phyloP scores from a whole-genome alignment of 23 red algal species.

The Gracilariopsis chorda region DNA sequence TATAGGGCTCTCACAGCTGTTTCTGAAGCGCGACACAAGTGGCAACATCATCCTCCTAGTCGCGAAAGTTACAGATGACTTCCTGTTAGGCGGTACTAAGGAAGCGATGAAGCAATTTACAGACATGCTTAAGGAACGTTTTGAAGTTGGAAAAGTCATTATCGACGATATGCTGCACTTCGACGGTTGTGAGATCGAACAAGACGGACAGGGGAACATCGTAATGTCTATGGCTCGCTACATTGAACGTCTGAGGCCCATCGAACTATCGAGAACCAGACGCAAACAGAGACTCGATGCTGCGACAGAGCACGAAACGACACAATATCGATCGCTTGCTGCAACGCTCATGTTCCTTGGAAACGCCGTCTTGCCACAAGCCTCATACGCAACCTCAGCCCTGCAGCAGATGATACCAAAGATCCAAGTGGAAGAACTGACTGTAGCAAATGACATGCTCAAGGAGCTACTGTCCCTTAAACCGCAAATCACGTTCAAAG shows the following conservation, averaged over 20 bases:
- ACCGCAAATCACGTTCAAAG: not conserved
- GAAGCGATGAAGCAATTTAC: not conserved
- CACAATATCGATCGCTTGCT: not conserved
- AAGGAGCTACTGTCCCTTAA: not conserved
- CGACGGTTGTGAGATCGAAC: constrained; percentile 29
- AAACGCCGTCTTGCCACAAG: not conserved
- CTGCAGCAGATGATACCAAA: constrained; percentile 1
- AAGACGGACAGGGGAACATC: not conserved
- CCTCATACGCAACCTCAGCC: not conserved
- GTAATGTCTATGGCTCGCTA: not conserved
- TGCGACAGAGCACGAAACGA: not conserved
- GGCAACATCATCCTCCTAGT: not conserved
- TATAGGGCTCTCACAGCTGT: not conserved
- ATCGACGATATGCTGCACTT: constrained; percentile 6
- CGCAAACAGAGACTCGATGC: not conserved
- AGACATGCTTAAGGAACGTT: not conserved
- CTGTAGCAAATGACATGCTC: not conserved
- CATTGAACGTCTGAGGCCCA: not conserved
- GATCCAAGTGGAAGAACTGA: not conserved
- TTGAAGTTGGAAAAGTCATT: not conserved
- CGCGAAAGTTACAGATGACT: constrained; percentile 46
- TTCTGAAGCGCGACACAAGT: not conserved
- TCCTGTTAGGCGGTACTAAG: not conserved
- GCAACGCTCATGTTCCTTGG: not conserved
- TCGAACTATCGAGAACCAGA: not conserved